Evolutionary conservation across 2,329 filamentous ascomycete species (phyloP), one percentile per base, ranked within the genome.

Genomic region (Rhytidhysteron rufulum): DNA sequence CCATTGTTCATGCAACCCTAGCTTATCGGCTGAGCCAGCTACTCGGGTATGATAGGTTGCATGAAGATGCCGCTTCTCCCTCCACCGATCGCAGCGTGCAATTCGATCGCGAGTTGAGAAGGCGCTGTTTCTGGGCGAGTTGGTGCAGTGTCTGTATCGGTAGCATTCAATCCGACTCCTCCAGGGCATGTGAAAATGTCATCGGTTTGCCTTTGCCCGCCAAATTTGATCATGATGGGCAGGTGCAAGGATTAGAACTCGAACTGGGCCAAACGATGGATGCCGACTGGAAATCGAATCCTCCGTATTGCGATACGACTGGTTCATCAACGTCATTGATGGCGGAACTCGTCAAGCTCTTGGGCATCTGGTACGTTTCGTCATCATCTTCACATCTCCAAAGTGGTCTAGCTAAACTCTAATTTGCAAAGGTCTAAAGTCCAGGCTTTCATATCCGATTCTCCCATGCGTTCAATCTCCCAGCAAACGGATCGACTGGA

Each of bases 71-170:
- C 15, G 31, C 31, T 4, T 33, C 31, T 16, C 31, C 4, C 19
- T 33, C 31, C 10, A 38, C 22, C 5, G 19, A 38, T 17, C 20
- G 5, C 35, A 18, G 21, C 19, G 17, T 30, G 35, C 29, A 34
- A 18, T 34, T 40, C 27, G 37, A 40, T 22, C 37, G 37, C 37
- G 37, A 40, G 37, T 34, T 40, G 5, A 40, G 20, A 34, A 32
- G 37, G 15, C 37, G 37, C 19, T 35, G 27, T 21, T 40, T 40
- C 25, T 40, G 37, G 37, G 37, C 29, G 4, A 17, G 15, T 24
- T 40, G 37, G 37, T 40, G 37, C 30, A 40, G 37, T 24, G 17
- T 34, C 18, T 34, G 37, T 40, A 40, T 40, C 9, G 37, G 37
- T 33, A 34, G 37, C 34, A 16, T 13, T 15, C 37, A 24, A 4